Percentiles rank a stretch among this genome's conserved stretches.
phyloP scores from a whole-genome alignment of 345 rosid genomes.

The Moringa oleifera region DNA sequence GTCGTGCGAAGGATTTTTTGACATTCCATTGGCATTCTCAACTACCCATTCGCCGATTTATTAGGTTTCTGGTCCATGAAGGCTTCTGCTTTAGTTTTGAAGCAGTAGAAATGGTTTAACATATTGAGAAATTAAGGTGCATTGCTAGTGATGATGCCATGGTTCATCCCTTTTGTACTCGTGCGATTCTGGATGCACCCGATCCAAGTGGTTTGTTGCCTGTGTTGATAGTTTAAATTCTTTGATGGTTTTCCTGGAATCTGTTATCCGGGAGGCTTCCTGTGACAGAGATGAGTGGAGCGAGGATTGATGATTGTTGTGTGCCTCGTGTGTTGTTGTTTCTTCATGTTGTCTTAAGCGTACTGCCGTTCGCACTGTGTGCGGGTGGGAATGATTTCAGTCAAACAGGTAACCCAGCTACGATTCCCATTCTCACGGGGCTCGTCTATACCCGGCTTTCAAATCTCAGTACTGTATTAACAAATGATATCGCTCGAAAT shows the following conservation, averaged over 20 bases:
- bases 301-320: constrained; percentile 25
- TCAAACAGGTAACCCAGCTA: constrained; percentile 44
- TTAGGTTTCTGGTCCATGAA: not conserved
- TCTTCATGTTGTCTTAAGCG: constrained; percentile 25
- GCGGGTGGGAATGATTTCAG: constrained; percentile 58
- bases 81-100: constrained; percentile 16
- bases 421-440: constrained; percentile 41
- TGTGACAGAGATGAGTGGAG: constrained; percentile 26
- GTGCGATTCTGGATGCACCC: constrained; percentile 7
- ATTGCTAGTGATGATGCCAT: constrained; percentile 20
- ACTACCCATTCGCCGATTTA: constrained; percentile 4
- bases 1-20: constrained; percentile 7
- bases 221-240: constrained; percentile 1
- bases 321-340: constrained; percentile 25
- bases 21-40: constrained; percentile 6
- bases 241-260: constrained; percentile 16
- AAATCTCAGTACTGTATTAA: constrained; percentile 39
- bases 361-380: constrained; percentile 25
- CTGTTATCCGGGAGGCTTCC: constrained; percentile 16
- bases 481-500: constrained; percentile 32
- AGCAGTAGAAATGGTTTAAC: not conserved
- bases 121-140: constrained; percentile 8
- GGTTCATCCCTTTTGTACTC: constrained; percentile 17
- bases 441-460: constrained; percentile 50
- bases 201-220: constrained; percentile 14